These are phyloP conservation scores for Emiliania huxleyi DNA, from an alignment of 78 protist species.

Conservation along the genomic window DNA sequence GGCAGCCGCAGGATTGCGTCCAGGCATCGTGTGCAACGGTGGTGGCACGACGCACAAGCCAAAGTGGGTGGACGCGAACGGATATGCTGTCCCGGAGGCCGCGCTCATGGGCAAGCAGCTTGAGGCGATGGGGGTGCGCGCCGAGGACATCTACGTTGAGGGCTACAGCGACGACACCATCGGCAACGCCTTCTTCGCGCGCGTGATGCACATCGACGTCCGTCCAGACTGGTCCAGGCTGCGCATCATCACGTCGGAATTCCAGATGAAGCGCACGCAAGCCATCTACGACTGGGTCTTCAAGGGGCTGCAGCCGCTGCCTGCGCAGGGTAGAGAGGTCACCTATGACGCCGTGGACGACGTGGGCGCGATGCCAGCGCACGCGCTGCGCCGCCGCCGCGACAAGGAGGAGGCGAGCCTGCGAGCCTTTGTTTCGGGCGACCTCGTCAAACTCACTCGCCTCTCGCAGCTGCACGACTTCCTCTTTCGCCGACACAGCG, in stretches of 20 bases:
- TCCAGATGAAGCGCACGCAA: slow-evolving; percentile 35
- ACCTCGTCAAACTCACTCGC: too few relatives aligned
- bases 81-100: background rate
- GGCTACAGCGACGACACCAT: slow-evolving; percentile 38
- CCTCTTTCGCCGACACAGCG: too few relatives aligned
- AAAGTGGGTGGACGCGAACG: background rate
- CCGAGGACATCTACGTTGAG: background rate
- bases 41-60: slow-evolving; percentile 24
- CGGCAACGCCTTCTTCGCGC: slow-evolving; percentile 46
- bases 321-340: too few relatives aligned
- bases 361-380: background rate
- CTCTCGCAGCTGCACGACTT: too few relatives aligned
- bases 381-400: background rate
- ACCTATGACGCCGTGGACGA: background rate
- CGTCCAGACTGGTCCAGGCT: background rate
- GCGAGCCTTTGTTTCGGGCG: too few relatives aligned
- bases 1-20: too few relatives aligned
- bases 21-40: background rate
- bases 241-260: slow-evolving; percentile 9
- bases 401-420: background rate
- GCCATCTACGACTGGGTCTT: slow-evolving; percentile 48
- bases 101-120: background rate
- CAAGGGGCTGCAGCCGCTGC: too few relatives aligned
- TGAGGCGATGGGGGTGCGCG: background rate
- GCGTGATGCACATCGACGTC: slow-evolving; percentile 19